Evolutionary conservation across 768 basidiomycete species (phyloP).

Genomic region (Termitomyces titanicus): DNA sequence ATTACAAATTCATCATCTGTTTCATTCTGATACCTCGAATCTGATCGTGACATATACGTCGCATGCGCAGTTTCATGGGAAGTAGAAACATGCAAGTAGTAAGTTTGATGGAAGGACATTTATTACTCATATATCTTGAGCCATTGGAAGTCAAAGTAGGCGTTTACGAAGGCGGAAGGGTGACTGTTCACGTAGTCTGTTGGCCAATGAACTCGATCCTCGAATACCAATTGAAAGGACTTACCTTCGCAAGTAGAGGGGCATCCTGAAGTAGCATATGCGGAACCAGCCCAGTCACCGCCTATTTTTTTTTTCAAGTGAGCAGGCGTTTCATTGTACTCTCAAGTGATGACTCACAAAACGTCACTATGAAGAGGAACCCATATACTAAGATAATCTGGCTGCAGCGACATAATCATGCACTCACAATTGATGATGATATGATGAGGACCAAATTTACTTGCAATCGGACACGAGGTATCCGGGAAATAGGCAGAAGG

Average conservation of each 20-base stretch:
- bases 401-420: background rate
- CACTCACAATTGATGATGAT: conserved; percentile 59
- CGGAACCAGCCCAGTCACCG: conserved; percentile 54
- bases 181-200: conserved; percentile 64
- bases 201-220: background rate
- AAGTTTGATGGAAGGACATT: background rate
- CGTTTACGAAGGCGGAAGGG: conserved; percentile 60
- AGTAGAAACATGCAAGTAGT: background rate
- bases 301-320: conserved; percentile 27
- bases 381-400: background rate
- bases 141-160: conserved; percentile 70
- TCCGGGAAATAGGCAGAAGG: conserved; percentile 63
- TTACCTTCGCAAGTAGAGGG: conserved; percentile 49
- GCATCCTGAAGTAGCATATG: conserved; percentile 46
- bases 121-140: conserved; percentile 37
- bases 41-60: background rate
- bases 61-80: background rate
- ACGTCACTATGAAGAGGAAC: conserved; percentile 38
- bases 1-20: background rate
- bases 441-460: conserved; percentile 52
- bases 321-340: background rate
- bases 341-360: conserved; percentile 41
- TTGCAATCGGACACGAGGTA: conserved; percentile 51
- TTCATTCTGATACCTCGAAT: background rate
- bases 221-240: conserved; percentile 17